Conservation (phyloP, 495 filamentous ascomycete species). For the Neurospora sp. region DNA sequence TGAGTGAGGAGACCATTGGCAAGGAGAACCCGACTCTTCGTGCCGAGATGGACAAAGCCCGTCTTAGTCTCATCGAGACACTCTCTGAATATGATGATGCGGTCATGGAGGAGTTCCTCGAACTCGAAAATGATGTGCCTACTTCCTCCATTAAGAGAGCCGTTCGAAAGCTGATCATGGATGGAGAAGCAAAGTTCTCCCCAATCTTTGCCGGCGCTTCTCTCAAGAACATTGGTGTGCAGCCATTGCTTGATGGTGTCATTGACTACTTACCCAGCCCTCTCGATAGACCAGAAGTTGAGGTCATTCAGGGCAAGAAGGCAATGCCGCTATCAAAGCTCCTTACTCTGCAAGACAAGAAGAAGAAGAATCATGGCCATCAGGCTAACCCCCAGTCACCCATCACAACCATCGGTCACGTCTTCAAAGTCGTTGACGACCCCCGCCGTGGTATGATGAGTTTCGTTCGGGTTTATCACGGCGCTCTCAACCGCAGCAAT, state of each 20-base stretch:
- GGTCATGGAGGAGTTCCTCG: conserved; percentile 75
- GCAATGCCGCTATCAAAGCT: conserved; percentile 42
- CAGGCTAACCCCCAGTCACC: conserved; percentile 31
- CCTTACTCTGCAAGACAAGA: conserved; percentile 38
- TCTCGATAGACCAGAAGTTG: conserved; percentile 63
- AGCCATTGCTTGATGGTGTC: conserved; percentile 83
- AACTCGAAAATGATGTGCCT: conserved; percentile 63
- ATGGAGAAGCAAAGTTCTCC: conserved; percentile 52
- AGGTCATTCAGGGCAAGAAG: conserved; percentile 56
- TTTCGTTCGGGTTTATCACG: conserved; percentile 88
- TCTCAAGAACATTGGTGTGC: conserved; percentile 88
- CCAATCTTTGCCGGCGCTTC: conserved; percentile 90
- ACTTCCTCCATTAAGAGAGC: conserved; percentile 55
- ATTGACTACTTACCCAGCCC: conserved; percentile 81
- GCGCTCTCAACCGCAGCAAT: conserved; percentile 60
- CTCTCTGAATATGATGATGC: conserved; percentile 80
- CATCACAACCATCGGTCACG: conserved; percentile 68
- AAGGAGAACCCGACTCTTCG: conserved; percentile 38
- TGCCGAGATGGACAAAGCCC: conserved; percentile 65
- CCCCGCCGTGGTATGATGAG: conserved; percentile 76
- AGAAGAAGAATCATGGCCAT: conserved; percentile 34
- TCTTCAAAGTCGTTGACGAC: conserved; percentile 96
- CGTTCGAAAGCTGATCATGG: conserved; percentile 62
- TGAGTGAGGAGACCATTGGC: conserved; percentile 38
- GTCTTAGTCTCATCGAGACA: conserved; percentile 67